Evolutionary conservation across 2,329 filamentous ascomycete species (phyloP).

Genomic region (Cercospora brassicicola): DNA sequence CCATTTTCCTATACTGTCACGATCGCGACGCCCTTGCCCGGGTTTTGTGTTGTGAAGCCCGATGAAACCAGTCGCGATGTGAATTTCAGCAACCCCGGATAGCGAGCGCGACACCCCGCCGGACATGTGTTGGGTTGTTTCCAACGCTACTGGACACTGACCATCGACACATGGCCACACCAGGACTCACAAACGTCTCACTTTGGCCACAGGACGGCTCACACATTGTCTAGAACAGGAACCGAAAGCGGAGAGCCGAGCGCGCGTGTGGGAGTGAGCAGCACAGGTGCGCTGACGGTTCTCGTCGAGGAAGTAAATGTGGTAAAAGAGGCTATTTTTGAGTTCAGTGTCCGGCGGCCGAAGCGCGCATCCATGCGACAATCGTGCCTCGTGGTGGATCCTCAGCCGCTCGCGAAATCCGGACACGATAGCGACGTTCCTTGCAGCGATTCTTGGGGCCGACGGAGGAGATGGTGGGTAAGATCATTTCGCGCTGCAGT

Average conservation of each 20-base stretch:
- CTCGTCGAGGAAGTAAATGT: background rate
- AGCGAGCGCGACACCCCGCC: conserved; percentile 3
- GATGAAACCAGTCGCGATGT: background rate
- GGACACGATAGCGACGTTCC: conserved; percentile 14
- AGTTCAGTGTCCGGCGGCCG: conserved; percentile 15
- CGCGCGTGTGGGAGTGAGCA: background rate
- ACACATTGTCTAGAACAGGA: background rate
- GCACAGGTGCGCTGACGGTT: background rate
- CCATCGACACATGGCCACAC: background rate
- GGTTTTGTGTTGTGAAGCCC: background rate
- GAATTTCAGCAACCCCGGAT: background rate
- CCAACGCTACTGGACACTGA: background rate
- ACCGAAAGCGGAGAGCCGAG: conserved; percentile 12
- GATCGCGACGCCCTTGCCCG: conserved; percentile 1
- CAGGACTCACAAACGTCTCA: background rate
- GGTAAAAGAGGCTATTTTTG: conserved; percentile 15
- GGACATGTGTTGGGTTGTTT: conserved; percentile 1
- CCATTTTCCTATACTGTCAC: background rate
- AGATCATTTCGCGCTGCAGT: background rate
- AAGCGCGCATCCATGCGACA: conserved; percentile 11
- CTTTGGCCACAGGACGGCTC: background rate
- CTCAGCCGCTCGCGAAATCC: conserved; percentile 4
- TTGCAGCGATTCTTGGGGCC: background rate
- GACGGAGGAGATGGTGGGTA: background rate
- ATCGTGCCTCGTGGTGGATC: conserved; percentile 8